Evolutionary conservation across 495 filamentous ascomycete species (phyloP).

Genomic region (Neurospora sp.): DNA sequence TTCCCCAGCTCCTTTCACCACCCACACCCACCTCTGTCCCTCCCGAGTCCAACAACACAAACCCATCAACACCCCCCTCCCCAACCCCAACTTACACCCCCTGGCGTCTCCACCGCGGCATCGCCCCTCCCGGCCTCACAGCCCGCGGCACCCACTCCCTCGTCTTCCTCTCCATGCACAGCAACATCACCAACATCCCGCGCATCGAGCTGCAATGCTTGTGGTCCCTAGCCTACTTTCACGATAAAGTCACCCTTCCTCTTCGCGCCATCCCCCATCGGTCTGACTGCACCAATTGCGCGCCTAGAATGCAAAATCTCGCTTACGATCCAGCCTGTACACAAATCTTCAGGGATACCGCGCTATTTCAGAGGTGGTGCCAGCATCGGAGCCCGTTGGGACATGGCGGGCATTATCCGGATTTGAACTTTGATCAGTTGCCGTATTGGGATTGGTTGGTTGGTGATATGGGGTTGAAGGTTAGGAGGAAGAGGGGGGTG

Average conservation of each 20-base stretch:
- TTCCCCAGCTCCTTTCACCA: slow-evolving; percentile 41
- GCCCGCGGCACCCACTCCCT: slow-evolving; percentile 22
- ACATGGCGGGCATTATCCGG: slow-evolving; percentile 45
- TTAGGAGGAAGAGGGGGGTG: slow-evolving; percentile 7
- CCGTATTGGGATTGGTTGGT: slow-evolving; percentile 58
- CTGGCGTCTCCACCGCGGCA: slow-evolving; percentile 51
- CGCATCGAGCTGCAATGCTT: slow-evolving; percentile 17
- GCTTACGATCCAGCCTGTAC: neutral
- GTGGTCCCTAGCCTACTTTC: slow-evolving; percentile 31
- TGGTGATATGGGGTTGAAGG: slow-evolving; percentile 41
- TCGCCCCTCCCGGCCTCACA: slow-evolving; percentile 44
- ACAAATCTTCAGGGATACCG: slow-evolving; percentile 30
- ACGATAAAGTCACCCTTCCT: slow-evolving; percentile 9
- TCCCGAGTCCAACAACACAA: too few species aligned
- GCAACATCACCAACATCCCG: slow-evolving; percentile 43
- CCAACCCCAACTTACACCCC: slow-evolving; percentile 13
- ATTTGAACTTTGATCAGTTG: slow-evolving; percentile 55
- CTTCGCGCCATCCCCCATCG: neutral
- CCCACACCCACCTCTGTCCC: neutral
- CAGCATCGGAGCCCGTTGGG: slow-evolving; percentile 47
- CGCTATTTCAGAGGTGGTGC: slow-evolving; percentile 47
- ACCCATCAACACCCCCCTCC: too few species aligned
- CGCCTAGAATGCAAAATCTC: neutral
- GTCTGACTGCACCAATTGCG: neutral
- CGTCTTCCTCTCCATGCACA: slow-evolving; percentile 53